Evolutionary conservation across 106 monocot species (phyloP).

Genomic region (Dactylorhiza incarnata): DNA sequence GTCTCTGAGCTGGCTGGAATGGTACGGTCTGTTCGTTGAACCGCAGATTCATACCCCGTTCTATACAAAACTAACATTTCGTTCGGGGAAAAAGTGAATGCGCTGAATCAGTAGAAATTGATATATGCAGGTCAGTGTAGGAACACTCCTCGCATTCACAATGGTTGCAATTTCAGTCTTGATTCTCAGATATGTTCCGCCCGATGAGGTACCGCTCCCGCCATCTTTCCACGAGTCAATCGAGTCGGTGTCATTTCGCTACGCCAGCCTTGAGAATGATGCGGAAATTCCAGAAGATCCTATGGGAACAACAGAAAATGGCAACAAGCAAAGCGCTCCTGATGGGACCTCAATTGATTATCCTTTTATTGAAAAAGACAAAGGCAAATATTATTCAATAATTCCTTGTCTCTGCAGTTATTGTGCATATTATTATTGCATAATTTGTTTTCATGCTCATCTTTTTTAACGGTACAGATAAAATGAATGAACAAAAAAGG

Average conservation of each 20-base stretch:
- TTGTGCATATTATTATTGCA: background rate
- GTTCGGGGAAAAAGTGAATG: background rate
- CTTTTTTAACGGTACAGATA: slow-evolving; percentile 24
- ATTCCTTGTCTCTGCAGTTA: no score
- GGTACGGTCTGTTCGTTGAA: slow-evolving; percentile 31
- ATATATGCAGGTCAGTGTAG: slow-evolving; percentile 76
- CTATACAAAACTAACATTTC: background rate
- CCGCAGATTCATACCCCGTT: background rate
- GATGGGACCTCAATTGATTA: slow-evolving; percentile 21
- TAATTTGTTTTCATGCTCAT: background rate
- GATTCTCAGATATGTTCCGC: slow-evolving; percentile 87
- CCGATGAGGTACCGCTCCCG: slow-evolving; percentile 75
- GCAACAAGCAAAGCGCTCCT: background rate
- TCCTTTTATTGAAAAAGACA: slow-evolving; percentile 61
- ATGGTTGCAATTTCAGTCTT: slow-evolving; percentile 86
- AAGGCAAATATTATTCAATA: slow-evolving; percentile 20
- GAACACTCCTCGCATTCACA: slow-evolving; percentile 94
- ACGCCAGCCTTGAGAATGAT: slow-evolving; percentile 24
- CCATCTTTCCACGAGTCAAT: slow-evolving; percentile 68
- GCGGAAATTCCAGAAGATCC: slow-evolving; percentile 18
- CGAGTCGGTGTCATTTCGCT: slow-evolving; percentile 34
- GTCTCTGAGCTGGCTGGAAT: slow-evolving; percentile 93
- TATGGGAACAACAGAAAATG: slow-evolving; percentile 1
- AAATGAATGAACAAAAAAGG: slow-evolving; percentile 39
- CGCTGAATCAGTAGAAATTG: background rate